A percentile compares a stretch with the other conserved stretches of the same genome.
Conservation (phyloP, 129 eudicot species). For the Saposhnikovia divaricata region DNA sequence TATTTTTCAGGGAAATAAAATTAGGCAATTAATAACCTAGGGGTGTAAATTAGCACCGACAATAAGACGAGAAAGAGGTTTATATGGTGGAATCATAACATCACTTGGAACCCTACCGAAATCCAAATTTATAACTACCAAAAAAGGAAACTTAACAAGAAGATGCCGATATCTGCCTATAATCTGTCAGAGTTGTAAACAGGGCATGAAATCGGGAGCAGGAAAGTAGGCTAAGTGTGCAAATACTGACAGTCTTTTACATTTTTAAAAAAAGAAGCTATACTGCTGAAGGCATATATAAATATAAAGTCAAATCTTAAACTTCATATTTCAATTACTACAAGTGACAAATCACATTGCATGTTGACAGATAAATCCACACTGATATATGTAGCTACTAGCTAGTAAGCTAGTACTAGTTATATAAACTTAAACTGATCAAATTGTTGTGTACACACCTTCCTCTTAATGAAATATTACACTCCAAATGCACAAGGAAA, state of each 20-base stretch:
- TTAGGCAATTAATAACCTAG: background rate
- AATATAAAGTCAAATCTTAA: background rate
- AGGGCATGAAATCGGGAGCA: background rate
- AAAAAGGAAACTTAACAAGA: background rate
- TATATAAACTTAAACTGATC: background rate
- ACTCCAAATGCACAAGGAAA: slow-evolving; percentile 15
- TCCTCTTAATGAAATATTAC: background rate
- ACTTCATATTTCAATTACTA: background rate
- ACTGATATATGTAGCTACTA: background rate
- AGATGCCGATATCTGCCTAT: background rate
- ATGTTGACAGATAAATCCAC: background rate
- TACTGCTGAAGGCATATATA: background rate
- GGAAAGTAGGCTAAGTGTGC: background rate
- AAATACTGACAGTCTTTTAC: background rate
- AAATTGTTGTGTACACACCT: too few species aligned
- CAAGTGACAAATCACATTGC: background rate
- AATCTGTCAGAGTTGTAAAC: background rate
- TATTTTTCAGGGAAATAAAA: background rate
- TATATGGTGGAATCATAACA: background rate
- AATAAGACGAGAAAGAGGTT: background rate
- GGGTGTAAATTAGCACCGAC: background rate
- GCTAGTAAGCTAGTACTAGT: background rate
- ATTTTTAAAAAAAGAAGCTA: too few species aligned
- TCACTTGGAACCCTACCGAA: background rate
- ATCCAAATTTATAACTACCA: background rate